Percentiles rank a stretch among this genome's conserved stretches.
Conservation (phyloP, 2,329 filamentous ascomycete genomes). For the Colletotrichum musae region DNA sequence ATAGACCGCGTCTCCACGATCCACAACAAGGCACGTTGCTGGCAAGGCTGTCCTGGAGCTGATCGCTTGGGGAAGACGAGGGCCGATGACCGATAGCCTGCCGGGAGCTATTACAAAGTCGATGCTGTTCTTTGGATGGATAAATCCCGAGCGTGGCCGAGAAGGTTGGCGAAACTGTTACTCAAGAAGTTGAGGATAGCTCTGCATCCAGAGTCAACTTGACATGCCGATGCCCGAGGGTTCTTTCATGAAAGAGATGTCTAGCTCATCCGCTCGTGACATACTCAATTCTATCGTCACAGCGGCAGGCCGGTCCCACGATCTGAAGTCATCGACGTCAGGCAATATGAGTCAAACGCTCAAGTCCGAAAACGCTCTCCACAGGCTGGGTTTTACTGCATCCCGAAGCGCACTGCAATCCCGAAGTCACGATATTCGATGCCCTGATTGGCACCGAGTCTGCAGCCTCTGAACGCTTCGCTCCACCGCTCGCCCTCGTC, state of each 20-base stretch:
- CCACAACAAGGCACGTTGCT: slow-evolving; percentile 26
- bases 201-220: too few relatives aligned
- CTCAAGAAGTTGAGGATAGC: too few relatives aligned
- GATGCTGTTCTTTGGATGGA: too few relatives aligned
- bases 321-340: slow-evolving; percentile 10
- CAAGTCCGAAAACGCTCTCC: slow-evolving; percentile 8
- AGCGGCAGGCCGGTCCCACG: not conserved
- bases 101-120: too few relatives aligned
- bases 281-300: too few relatives aligned
- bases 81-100: not conserved
- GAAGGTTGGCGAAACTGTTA: too few relatives aligned
- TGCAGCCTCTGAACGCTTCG: not conserved
- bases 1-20: slow-evolving; percentile 25
- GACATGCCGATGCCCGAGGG: too few relatives aligned
- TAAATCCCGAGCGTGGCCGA: too few relatives aligned
- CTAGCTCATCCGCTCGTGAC: too few relatives aligned
- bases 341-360: slow-evolving; percentile 24
- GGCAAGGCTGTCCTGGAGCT: slow-evolving; percentile 34
- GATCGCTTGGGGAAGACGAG: slow-evolving; percentile 32
- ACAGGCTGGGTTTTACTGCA: slow-evolving; percentile 1
- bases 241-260: too few relatives aligned
- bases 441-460: slow-evolving; percentile 4
- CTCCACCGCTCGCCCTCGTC: not conserved
- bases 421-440: not conserved
- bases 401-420: not conserved